Evolutionary conservation across 208 protist genomes (phyloP), one percentile per base, ranked within the genome.

Genomic region (Leishmania martiniquensis): DNA sequence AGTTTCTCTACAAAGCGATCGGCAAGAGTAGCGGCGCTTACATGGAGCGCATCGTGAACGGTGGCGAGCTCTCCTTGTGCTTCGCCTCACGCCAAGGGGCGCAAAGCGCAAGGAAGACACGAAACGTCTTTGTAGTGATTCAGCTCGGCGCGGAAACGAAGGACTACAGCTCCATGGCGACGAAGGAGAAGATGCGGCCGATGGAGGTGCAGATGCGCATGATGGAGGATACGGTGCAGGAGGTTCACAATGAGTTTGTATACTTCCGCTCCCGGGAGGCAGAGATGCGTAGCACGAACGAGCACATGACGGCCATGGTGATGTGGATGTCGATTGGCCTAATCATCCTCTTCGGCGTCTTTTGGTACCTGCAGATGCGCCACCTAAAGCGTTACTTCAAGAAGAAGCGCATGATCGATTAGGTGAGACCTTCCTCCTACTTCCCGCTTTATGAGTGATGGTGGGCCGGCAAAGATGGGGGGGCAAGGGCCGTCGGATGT

Each of bases 401-500:
- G 52, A 96, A 95, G 85, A 97, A 97, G 85, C 89, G 94, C 67
- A 93, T 97, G 83, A 97, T 97, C 80, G 94, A 97, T 75, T 97
- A 89, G 67, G n/a, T 1, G 20, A 42, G 32, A 15, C 9, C 42
- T 13, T n/a, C 25, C 42, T 44, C 10, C 9, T 1, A 42, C 63
- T n/a, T 69, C 25, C 63, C 17, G 39, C 34, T 69, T 25, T n/a
- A 47, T 47, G 6, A 69, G 25, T 42, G 42, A 9, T 49, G 17
- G 10, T 32, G 12, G 42, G 63, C 25, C 9, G 25, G 25, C 63
- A 69, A 69, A 49, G 20, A 25, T n/a, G n/a, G 22, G 1, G 25
- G 49, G 63, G 32, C 7, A 29, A 47, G 9, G 39, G 12, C 77
- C 29, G 68, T 44, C 42, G 68, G n/a, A 54, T 34, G n/a, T 57